Evolutionary conservation across 805 yeast species (phyloP), one percentile per base, ranked within the genome.

Genomic region (Candida gorgasii): DNA sequence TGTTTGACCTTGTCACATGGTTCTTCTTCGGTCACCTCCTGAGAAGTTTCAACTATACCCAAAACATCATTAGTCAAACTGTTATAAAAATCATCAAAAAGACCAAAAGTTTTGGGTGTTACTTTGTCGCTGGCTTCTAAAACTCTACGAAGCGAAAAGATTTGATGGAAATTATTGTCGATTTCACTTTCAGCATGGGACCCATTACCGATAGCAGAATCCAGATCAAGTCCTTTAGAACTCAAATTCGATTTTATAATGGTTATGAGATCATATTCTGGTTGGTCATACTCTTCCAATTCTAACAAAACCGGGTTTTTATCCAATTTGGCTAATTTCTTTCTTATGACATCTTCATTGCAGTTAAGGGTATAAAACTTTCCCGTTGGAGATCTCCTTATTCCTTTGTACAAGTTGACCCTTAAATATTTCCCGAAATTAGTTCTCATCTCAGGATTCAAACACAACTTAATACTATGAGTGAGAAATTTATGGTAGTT

Each of bases 51-150:
- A 8, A 15, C 24, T 4, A 45, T 17, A 3, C 20, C 34, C 11
- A 36, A 23, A 2, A 39, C 22, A 35, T 45, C 31, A 13, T 42
- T 39, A 16, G 32, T 31, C 17, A 39, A 31, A 8, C 35, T 20
- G 15, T n/a, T 32, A 27, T 35, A 45, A 36, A 45, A 39, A 8
- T 27, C 26, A 29, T 45, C 49, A 31, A 45, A 42, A 13, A 18
- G 9, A 7, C 29, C 27, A 8, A 41, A 14, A 11, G 44, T 40
- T 7, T 33, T 17, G 3, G 17, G n/a, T 5, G 13, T 32, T n/a
- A 33, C 20, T 7, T 33, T 16, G 2, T 12, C 9, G 33, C 14
- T 24, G 8, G 30, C 15, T 14, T 34, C 35, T 12, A 40, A 8
- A 8, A 40, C 36, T 20, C 17, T 18, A 13, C 44, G 23, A 19